phyloP scores from a whole-genome alignment of 305 asterid species.

The Fraxinus albicans region DNA sequence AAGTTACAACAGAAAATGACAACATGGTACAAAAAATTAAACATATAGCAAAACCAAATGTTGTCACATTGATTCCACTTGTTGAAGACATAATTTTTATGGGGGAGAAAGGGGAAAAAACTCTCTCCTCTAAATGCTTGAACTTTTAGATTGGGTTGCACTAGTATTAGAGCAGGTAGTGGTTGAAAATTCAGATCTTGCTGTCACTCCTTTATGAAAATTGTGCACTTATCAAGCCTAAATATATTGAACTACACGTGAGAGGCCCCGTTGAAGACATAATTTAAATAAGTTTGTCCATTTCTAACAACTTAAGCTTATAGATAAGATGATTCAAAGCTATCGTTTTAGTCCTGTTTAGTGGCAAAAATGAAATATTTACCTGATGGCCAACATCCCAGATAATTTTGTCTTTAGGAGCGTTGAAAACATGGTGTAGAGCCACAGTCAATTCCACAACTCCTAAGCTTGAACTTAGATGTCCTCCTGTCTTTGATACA shows the following conservation, averaged over 20 bases:
- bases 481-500: constrained; percentile 68
- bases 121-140: background rate
- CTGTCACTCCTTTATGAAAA: background rate
- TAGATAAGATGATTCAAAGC: background rate
- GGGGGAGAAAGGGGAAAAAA: too few species aligned
- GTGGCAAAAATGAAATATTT: background rate
- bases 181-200: background rate
- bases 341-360: background rate
- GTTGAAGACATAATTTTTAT: background rate
- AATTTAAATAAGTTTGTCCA: background rate
- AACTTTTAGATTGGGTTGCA: background rate
- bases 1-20: background rate
- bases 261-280: background rate
- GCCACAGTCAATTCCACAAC: constrained; percentile 68
- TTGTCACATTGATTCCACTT: background rate
- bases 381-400: constrained; percentile 89
- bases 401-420: constrained; percentile 63
- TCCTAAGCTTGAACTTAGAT: constrained; percentile 62
- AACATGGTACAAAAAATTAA: background rate
- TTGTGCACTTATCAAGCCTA: background rate
- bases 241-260: background rate
- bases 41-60: background rate
- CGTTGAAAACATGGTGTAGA: constrained; percentile 58
- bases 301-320: background rate
- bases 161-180: background rate